These are phyloP conservation scores for Malania oleifera DNA, from an alignment of 164 flowering plant species.

Conservation along the genomic window DNA sequence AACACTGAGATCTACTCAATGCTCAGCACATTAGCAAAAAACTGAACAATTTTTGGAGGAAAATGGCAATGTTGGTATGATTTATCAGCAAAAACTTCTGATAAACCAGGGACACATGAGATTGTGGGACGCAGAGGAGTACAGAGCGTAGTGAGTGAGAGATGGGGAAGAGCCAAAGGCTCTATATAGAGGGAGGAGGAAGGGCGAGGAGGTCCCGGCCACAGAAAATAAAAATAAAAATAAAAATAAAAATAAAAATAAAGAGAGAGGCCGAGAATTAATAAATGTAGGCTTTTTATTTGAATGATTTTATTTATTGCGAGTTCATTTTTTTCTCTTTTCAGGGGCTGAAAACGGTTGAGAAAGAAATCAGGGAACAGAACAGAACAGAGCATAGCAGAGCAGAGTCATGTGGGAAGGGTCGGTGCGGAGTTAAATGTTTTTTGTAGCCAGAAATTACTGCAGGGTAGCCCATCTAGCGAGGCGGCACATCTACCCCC, in stretches of 20 bases:
- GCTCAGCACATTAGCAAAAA: background rate
- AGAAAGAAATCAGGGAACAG: no score
- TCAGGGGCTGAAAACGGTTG: constrained; percentile 26
- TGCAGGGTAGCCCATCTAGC: no score
- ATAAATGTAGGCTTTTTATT: constrained; percentile 16
- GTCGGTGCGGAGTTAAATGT: constrained; percentile 37
- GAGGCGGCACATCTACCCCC: no score
- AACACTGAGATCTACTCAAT: background rate
- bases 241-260: no score
- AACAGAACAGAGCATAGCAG: no score
- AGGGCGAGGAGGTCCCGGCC: constrained; percentile 24
- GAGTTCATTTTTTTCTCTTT: constrained; percentile 1
- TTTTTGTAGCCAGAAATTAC: background rate
- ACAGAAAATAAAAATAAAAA: no score
- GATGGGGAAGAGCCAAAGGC: constrained; percentile 18
- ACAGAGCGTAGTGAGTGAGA: constrained; percentile 17
- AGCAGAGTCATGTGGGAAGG: constrained; percentile 27
- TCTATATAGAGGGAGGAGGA: constrained; percentile 35
- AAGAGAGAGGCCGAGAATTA: constrained; percentile 26
- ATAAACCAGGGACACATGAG: constrained; percentile 29
- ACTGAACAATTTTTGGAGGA: constrained; percentile 16
- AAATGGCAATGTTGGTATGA: constrained; percentile 35
- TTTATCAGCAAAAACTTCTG: constrained; percentile 54
- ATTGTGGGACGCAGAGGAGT: constrained; percentile 3
- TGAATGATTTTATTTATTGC: constrained; percentile 2